Evolutionary conservation across 78 protist species (phyloP).

Genomic region (Thecamonas trahens): DNA sequence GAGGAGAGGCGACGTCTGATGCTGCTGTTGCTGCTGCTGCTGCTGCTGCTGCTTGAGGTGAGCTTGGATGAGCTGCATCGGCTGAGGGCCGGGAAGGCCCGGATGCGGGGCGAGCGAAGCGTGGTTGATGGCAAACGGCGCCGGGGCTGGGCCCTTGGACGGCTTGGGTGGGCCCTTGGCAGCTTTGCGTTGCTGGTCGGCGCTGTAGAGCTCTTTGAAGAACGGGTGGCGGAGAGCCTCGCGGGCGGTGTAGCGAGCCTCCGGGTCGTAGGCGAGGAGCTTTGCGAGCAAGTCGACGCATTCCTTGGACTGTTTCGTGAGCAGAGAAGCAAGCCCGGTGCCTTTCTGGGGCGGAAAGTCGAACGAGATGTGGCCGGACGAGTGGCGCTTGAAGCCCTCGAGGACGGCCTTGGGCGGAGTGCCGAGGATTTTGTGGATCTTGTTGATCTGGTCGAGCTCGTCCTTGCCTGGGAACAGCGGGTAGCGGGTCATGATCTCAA

Average conservation of each 20-base stretch:
- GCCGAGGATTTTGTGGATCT: conserved; percentile 82
- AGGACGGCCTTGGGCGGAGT: conserved; percentile 67
- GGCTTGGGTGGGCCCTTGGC: background rate
- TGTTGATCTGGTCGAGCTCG: conserved; percentile 85
- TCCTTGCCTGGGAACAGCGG: conserved; percentile 90
- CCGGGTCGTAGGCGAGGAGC: conserved; percentile 79
- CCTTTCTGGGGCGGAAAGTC: conserved; percentile 63
- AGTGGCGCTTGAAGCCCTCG: conserved; percentile 42
- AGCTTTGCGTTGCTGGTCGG: conserved; percentile 38
- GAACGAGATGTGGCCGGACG: conserved; percentile 71
- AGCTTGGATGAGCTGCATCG: no score
- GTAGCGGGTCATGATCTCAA: conserved; percentile 55
- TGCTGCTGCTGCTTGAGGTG: no score
- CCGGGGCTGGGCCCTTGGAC: no score
- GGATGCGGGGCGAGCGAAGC: no score
- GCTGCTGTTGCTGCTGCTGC: no score
- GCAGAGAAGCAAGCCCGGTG: conserved; percentile 37
- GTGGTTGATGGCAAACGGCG: no score
- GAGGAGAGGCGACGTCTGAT: no score
- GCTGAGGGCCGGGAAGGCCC: no score
- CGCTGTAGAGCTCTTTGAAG: conserved; percentile 56
- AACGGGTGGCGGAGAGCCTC: conserved; percentile 70
- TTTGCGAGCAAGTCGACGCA: conserved; percentile 46
- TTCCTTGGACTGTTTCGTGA: conserved; percentile 49
- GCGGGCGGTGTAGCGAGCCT: conserved; percentile 41